Base-by-base conservation (phyloP, 208 protist genomes). In the Crithidia mellificae region DNA sequence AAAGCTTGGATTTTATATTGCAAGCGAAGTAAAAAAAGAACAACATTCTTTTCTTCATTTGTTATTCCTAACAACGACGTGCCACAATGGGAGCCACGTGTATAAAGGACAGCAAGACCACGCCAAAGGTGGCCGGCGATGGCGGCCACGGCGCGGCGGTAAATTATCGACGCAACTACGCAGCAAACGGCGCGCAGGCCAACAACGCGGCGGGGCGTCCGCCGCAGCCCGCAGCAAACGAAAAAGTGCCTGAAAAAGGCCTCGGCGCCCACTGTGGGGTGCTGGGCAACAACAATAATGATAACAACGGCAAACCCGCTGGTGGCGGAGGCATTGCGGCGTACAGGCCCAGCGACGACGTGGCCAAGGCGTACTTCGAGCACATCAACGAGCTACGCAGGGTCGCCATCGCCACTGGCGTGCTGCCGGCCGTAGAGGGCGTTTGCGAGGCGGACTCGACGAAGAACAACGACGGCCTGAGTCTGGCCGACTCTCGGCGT, bases 291-390 rank as follows among this genome's bases (percentile, higher is more conserved):
- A 55, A 68, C n/a, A 54, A 71, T 29, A 46, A 56, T 46, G 41
- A 15, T 39, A 65, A 66, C 32, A 61, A 66, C 46, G 58, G 25
- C 39, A 68, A 51, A 25, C 27, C 19, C 17, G 63, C 15, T 19
- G 51, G 56, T n/a, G 47, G 54, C 2, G 47, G 56, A 0, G 64
- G 66, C 54, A 78, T 75, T 50, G 53, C 63, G 19, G 63, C 67
- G n/a, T 83, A 64, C 43, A 34, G 22, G 2, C 73, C 78, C 17
- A 71, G 72, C 52, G 73, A 70, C 19, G 64, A 56, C 11, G 72
- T 68, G 53, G 25, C 69, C 24, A 71, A 56, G 25, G 29, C 47
- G 3, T 83, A 80, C 53, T 55, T 70, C 9, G 57, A 71, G 24
- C 55, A 66, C 25, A 53, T 83, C n/a, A 56, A 58, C 49, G 65